A percentile compares a stretch with the other conserved stretches of the same genome.
Conservation (phyloP, 2,329 filamentous ascomycete species). For the Curvularia verruculosa region DNA sequence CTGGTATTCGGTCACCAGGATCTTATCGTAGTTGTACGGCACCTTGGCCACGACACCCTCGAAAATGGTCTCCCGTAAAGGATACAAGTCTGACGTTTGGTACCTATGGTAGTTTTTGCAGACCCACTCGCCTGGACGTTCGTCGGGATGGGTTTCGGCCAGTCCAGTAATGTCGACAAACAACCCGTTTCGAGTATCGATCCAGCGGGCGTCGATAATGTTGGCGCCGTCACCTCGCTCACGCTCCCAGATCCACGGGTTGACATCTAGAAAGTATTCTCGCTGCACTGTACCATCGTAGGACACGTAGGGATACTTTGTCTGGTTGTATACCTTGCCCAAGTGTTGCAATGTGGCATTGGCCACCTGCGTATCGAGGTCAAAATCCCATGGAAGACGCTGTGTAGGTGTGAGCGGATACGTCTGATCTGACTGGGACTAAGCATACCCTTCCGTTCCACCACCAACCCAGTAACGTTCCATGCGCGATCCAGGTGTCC, state of each 20-base stretch:
- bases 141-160: constrained; percentile 67
- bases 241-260: constrained; percentile 69
- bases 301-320: constrained; percentile 57
- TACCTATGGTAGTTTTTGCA: constrained; percentile 84
- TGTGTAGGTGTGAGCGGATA: constrained; percentile 46
- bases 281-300: constrained; percentile 50
- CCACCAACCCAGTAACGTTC: constrained; percentile 85
- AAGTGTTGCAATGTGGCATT: constrained; percentile 69
- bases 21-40: constrained; percentile 71
- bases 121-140: constrained; percentile 69
- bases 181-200: constrained; percentile 75
- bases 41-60: constrained; percentile 74
- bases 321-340: constrained; percentile 71
- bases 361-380: constrained; percentile 81
- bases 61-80: constrained; percentile 74
- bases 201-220: constrained; percentile 84
- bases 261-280: constrained; percentile 76
- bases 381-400: constrained; percentile 84
- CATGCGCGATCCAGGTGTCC: constrained; percentile 87
- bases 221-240: constrained; percentile 72
- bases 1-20: constrained; percentile 70
- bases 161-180: constrained; percentile 85
- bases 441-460: constrained; percentile 71
- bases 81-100: constrained; percentile 72
- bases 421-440: neutral